phyloP scores from a whole-genome alignment of 768 basidiomycete genomes.

The Rhodosporidiobolus sp. region DNA sequence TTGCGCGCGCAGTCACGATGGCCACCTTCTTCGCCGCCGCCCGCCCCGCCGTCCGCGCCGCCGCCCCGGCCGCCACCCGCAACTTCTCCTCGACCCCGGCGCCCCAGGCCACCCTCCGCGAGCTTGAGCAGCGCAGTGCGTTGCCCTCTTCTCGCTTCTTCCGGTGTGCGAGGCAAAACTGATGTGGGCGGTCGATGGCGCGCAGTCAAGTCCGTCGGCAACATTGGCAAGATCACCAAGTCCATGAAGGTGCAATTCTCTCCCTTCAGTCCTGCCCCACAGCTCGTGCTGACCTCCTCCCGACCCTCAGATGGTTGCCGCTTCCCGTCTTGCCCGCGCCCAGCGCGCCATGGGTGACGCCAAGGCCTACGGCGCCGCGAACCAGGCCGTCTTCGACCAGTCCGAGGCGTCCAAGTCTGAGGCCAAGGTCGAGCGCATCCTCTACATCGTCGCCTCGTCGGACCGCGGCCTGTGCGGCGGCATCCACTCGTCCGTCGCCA shows the following conservation, averaged over 20 bases:
- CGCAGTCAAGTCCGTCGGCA: slow-evolving; percentile 89
- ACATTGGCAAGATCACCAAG: slow-evolving; percentile 94
- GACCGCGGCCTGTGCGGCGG: slow-evolving; percentile 99
- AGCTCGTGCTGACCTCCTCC: neutral
- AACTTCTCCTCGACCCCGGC: slow-evolving; percentile 41
- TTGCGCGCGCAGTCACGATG: neutral
- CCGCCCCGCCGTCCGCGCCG: slow-evolving; percentile 51
- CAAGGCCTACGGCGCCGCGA: slow-evolving; percentile 74
- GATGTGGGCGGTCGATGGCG: no score
- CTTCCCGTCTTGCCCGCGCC: slow-evolving; percentile 91
- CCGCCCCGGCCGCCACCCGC: slow-evolving; percentile 21
- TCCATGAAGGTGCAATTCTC: slow-evolving; percentile 52
- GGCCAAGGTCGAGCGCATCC: slow-evolving; percentile 64
- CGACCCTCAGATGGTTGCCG: slow-evolving; percentile 79
- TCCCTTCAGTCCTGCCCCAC: neutral
- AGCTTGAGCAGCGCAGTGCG: slow-evolving; percentile 92
- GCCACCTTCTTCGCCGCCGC: slow-evolving; percentile 60
- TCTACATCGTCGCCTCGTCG: slow-evolving; percentile 91
- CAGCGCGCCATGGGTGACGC: slow-evolving; percentile 88
- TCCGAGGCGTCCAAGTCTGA: slow-evolving; percentile 58
- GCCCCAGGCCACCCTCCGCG: slow-evolving; percentile 76
- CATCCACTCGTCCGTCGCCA: slow-evolving; percentile 95
- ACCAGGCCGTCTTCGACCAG: slow-evolving; percentile 81
- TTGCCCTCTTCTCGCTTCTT: no score
- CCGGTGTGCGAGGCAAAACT: no score